A percentile compares a stretch with the other conserved stretches of the same genome.
Conservation (phyloP, 805 yeast species). For the Wickerhamiella azymoides region DNA sequence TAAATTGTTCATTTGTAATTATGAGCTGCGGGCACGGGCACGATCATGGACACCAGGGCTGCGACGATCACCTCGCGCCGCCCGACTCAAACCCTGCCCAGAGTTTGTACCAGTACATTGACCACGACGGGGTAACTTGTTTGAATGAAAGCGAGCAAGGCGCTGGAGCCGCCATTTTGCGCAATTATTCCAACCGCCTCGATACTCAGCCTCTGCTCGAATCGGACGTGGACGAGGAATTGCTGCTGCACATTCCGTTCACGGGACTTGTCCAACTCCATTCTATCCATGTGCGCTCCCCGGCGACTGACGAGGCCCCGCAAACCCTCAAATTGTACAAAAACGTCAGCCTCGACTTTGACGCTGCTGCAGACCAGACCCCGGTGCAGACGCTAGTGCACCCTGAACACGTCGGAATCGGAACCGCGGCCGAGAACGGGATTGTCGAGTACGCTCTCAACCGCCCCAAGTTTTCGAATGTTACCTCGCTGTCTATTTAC, state of each 20-base stretch:
- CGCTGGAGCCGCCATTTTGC: slow-evolving; percentile 42
- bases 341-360: slow-evolving; percentile 65
- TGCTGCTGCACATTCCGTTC: slow-evolving; percentile 68
- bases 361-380: slow-evolving; percentile 35
- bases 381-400: slow-evolving; percentile 44
- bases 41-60: slow-evolving; percentile 13
- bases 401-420: slow-evolving; percentile 38
- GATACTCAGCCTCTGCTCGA: slow-evolving; percentile 33
- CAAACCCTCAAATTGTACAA: slow-evolving; percentile 55
- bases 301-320: slow-evolving; percentile 54
- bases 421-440: slow-evolving; percentile 26
- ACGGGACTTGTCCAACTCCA: slow-evolving; percentile 59
- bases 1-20: slow-evolving; percentile 32
- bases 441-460: slow-evolving; percentile 78
- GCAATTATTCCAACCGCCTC: slow-evolving; percentile 36
- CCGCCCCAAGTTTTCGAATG: slow-evolving; percentile 56
- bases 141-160: slow-evolving; percentile 45
- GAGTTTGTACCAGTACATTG: slow-evolving; percentile 42
- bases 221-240: slow-evolving; percentile 72
- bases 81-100: slow-evolving; percentile 56
- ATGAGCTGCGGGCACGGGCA: slow-evolving; percentile 4
- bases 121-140: slow-evolving; percentile 44
- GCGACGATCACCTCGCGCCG: slow-evolving; percentile 47
- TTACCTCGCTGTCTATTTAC: slow-evolving; percentile 52
- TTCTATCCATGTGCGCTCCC: slow-evolving; percentile 56